Percentiles rank a stretch among this genome's conserved stretches.
Evolutionary conservation across 2,329 filamentous ascomycete species (phyloP).

Genomic region (Grosmannia serpens): DNA sequence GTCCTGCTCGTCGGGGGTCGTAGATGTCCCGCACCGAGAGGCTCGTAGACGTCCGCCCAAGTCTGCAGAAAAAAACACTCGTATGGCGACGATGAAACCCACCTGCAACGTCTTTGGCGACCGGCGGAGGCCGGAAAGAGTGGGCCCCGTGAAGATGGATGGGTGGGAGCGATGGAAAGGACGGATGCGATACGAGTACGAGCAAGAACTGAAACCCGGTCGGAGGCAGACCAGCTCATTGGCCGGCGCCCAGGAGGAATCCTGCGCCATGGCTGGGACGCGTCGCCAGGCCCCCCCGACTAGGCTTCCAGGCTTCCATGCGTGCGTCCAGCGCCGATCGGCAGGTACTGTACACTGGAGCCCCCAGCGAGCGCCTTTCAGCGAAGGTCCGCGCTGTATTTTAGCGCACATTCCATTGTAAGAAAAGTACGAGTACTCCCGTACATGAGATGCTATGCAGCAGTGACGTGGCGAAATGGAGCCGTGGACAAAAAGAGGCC

Average conservation of each 20-base stretch:
- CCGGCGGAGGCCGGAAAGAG: neutral
- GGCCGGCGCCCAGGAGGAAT: neutral
- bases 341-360: neutral
- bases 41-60: too few species aligned
- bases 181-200: neutral
- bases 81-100: slow-evolving; percentile 8
- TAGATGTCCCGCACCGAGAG: neutral
- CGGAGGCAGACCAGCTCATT: neutral
- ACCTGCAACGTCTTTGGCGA: slow-evolving; percentile 8
- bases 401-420: too few species aligned
- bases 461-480: too few species aligned
- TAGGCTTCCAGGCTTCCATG: neutral
- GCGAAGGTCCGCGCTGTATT: too few species aligned
- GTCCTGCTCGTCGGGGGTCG: too few species aligned
- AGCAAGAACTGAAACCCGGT: neutral
- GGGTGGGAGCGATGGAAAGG: neutral
- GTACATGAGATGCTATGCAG: too few species aligned
- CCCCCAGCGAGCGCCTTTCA: too few species aligned
- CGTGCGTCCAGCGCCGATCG: neutral
- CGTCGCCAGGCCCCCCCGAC: neutral
- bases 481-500: too few species aligned
- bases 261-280: neutral
- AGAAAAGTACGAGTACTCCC: too few species aligned
- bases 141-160: neutral
- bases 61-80: too few species aligned